These are phyloP conservation scores for Darksidea phi DNA, from an alignment of 495 filamentous ascomycete species.

Conservation along the genomic window DNA sequence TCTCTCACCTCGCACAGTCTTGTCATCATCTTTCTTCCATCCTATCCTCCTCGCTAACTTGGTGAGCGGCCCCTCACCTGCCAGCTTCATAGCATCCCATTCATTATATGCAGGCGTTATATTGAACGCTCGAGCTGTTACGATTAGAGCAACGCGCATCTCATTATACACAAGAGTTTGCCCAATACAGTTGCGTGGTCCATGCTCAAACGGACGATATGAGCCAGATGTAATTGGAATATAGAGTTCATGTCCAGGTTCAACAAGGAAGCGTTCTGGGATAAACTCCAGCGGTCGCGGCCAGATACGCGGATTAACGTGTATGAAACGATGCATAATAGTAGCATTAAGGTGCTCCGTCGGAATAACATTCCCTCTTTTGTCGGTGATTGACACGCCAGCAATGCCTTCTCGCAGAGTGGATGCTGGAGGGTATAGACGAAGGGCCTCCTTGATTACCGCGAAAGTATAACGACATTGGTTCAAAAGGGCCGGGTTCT, in stretches of 20 bases:
- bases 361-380: slow-evolving; percentile 36
- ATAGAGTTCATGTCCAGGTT: slow-evolving; percentile 3
- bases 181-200: slow-evolving; percentile 56
- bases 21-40: too few relatives aligned
- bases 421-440: too few relatives aligned
- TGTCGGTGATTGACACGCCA: slow-evolving; percentile 27
- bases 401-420: neutral
- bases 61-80: too few relatives aligned
- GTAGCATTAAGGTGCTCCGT: slow-evolving; percentile 35
- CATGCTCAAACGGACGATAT: slow-evolving; percentile 36
- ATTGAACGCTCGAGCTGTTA: slow-evolving; percentile 51
- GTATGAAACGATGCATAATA: slow-evolving; percentile 25
- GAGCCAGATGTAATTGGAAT: neutral
- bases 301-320: slow-evolving; percentile 15
- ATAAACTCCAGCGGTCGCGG: slow-evolving; percentile 7
- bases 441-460: too few relatives aligned
- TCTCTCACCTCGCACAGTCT: too few relatives aligned
- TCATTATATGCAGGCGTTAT: slow-evolving; percentile 38
- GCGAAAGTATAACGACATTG: too few relatives aligned
- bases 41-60: too few relatives aligned
- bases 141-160: slow-evolving; percentile 46
- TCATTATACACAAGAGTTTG: slow-evolving; percentile 45
- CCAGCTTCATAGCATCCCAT: too few relatives aligned
- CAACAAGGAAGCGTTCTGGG: slow-evolving; percentile 24
- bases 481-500: too few relatives aligned